phyloP scores from a whole-genome alignment of 2,329 filamentous ascomycete species.

The Colletotrichum falcatum region DNA sequence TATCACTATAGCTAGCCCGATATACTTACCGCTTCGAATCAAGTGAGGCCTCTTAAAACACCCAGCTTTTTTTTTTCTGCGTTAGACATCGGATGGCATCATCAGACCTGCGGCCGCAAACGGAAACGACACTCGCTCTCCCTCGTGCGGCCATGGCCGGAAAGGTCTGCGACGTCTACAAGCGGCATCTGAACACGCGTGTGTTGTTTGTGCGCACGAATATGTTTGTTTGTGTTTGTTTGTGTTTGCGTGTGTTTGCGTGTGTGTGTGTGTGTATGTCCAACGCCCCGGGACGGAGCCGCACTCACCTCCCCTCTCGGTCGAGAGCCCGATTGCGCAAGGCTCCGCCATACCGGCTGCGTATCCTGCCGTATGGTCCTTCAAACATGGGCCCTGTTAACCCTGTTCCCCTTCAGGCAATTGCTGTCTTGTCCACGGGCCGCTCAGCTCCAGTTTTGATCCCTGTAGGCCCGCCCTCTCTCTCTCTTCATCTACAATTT shows the following conservation, averaged over 20 bases:
- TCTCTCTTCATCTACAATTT: not conserved
- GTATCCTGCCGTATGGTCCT: conserved; percentile 9
- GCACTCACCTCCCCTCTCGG: conserved; percentile 33
- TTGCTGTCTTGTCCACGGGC: conserved; percentile 28
- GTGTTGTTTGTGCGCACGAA: no score
- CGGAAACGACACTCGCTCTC: not conserved
- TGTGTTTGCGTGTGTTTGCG: no score
- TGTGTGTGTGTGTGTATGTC: not conserved
- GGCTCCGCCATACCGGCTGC: conserved; percentile 24
- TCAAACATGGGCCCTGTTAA: not conserved
- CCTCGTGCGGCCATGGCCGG: not conserved
- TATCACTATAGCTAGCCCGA: not conserved
- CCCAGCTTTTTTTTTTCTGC: not conserved
- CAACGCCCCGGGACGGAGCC: conserved; percentile 31
- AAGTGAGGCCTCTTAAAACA: not conserved
- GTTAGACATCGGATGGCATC: conserved; percentile 1
- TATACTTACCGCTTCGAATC: not conserved
- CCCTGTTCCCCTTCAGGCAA: conserved; percentile 16
- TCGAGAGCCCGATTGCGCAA: conserved; percentile 33
- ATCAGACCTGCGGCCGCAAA: conserved; percentile 8
- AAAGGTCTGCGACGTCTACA: conserved; percentile 12
- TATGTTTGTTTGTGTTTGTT: no score
- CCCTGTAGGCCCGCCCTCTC: conserved; percentile 24
- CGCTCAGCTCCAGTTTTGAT: conserved; percentile 24
- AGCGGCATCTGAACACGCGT: conserved; percentile 15